Evolutionary conservation across 345 rosid genomes (phyloP), one percentile per base, ranked within the genome.

Genomic region (Raphanus sativus): DNA sequence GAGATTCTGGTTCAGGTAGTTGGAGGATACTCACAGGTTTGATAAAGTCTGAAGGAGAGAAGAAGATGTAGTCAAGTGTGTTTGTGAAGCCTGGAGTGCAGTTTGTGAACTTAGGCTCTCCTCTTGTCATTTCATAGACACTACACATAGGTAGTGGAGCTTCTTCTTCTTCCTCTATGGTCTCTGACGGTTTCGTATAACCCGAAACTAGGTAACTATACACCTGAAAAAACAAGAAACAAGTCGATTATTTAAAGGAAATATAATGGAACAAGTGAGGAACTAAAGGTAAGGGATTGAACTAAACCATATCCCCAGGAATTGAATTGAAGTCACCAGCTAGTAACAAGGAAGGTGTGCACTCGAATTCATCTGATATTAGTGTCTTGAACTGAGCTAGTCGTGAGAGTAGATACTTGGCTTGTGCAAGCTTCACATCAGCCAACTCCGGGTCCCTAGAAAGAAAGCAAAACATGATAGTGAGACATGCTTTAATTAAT

Each of bases 341-440:
- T 69, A 92, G 68, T 73, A 91, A 26, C 30, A 88, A 74, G 4
- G 94, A 83, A 56, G 98, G 96, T 26, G 63, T 70, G 70, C 94
- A 87, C 24, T 87, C 85, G 32, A 82, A 91, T 78, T 78, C 89
- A 16, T 85, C 84, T 17, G 90, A 80, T 75, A 92, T 88, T 71
- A 82, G 69, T 0, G 68, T 72, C 69, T 82, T 88, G 75, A 95
- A 95, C 69, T 80, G 82, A 67, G 87, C 89, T 73, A 95, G 76
- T 29, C 94, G 87, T 16, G 84, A 83, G 8, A 88, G 75, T 30
- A 92, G 94, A 84, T 91, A 87, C 11, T 86, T 92, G 67, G 97
- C 97, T 83, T 95, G 99, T n/a, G 98, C 97, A 69, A 95, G 97
- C 90, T 95, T 92, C 61, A 92, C 97, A 80, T 95, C 98, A 52